These are phyloP conservation scores for Trifolium subterraneum DNA, from an alignment of 306 rosid genomes.

Conservation along the genomic window DNA sequence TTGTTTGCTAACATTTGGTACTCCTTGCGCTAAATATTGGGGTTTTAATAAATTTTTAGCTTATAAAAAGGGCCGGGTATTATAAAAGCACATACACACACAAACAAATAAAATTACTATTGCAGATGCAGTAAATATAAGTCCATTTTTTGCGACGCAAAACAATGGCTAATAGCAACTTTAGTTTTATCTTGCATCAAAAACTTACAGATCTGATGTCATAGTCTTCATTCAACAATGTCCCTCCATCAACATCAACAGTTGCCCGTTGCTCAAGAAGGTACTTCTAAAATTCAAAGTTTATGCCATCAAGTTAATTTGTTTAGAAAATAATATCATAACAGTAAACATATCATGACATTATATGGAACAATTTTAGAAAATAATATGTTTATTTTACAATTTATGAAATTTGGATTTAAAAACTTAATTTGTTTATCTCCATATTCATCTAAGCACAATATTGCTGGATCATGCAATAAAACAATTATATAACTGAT, in stretches of 20 bases:
- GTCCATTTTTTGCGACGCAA: slow-evolving; percentile 6
- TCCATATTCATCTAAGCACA: slow-evolving; percentile 24
- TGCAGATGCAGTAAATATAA: slow-evolving; percentile 25
- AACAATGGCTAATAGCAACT: slow-evolving; percentile 14
- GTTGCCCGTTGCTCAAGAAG: slow-evolving; percentile 89
- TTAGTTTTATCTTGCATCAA: slow-evolving; percentile 30
- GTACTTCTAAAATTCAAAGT: slow-evolving; percentile 64
- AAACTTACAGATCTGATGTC: slow-evolving; percentile 91
- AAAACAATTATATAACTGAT: slow-evolving; percentile 7
- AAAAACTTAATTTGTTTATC: not conserved
- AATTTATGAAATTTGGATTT: not conserved
- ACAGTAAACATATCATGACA: slow-evolving; percentile 22
- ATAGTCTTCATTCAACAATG: slow-evolving; percentile 83
- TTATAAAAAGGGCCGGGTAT: not conserved
- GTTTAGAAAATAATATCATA: too few relatives aligned
- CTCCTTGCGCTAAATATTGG: not conserved
- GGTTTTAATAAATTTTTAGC: not conserved
- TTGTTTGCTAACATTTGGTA: not conserved
- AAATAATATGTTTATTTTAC: not conserved
- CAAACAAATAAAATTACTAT: not conserved
- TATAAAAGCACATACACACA: not conserved
- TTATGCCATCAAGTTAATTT: too few relatives aligned
- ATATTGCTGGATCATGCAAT: slow-evolving; percentile 4
- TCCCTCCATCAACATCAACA: slow-evolving; percentile 82
- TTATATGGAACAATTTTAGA: slow-evolving; percentile 16